phyloP scores from a whole-genome alignment of 805 yeast genomes.

The Cyberlindnera sargentensis region DNA sequence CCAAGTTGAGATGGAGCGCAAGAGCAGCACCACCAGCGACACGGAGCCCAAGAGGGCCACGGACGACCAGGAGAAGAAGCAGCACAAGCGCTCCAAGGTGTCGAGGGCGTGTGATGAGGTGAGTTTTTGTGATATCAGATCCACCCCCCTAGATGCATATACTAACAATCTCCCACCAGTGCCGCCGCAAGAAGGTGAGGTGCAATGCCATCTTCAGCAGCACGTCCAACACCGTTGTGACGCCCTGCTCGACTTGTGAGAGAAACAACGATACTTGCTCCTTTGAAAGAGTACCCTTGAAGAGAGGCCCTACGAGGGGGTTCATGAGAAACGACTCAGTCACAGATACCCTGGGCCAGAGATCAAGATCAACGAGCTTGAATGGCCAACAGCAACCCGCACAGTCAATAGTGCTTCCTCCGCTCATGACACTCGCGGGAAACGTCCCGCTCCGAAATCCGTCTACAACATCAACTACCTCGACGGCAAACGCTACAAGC shows the following conservation, averaged over 20 bases:
- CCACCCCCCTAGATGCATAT: not conserved
- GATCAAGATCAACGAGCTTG: constrained; percentile 13
- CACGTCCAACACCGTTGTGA: constrained; percentile 39
- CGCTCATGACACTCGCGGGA: constrained; percentile 11
- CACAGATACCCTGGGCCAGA: constrained; percentile 7
- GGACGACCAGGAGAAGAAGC: constrained; percentile 8
- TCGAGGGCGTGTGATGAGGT: constrained; percentile 72
- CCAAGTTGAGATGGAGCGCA: not conserved
- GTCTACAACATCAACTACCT: no score
- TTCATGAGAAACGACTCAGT: constrained; percentile 28
- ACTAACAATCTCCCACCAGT: constrained; percentile 18
- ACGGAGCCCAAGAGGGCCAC: constrained; percentile 1
- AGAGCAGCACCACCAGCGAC: not conserved
- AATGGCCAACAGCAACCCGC: constrained; percentile 5
- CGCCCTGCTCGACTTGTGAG: constrained; percentile 54
- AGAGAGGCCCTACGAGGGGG: constrained; percentile 77
- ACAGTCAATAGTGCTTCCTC: constrained; percentile 14
- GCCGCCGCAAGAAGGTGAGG: constrained; percentile 64
- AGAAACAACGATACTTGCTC: constrained; percentile 57
- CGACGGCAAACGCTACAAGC: no score
- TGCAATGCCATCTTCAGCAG: constrained; percentile 56
- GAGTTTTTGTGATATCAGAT: not conserved
- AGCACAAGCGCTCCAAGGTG: constrained; percentile 60
- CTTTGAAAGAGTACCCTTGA: constrained; percentile 64
- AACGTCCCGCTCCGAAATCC: not conserved